These are phyloP conservation scores for Spinellus fusiger DNA, from an alignment of 192 early-diverging fungal species.

Conservation along the genomic window DNA sequence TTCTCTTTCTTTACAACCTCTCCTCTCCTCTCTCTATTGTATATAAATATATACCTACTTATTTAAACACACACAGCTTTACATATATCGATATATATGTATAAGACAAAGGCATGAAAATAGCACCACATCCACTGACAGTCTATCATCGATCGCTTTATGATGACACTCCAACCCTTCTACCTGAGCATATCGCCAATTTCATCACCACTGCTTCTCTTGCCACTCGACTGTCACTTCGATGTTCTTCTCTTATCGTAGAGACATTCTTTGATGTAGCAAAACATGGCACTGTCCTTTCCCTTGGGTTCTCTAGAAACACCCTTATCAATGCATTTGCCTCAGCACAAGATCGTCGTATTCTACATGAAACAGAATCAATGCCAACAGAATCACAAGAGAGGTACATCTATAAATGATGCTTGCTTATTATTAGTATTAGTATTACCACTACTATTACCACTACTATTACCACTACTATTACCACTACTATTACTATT, in stretches of 20 bases:
- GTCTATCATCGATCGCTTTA: neutral
- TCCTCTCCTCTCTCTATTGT: neutral
- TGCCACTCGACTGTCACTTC: conserved; percentile 51
- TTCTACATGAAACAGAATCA: neutral
- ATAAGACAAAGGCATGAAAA: neutral
- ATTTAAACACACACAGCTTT: neutral
- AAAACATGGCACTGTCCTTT: conserved; percentile 48
- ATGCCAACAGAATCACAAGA: neutral
- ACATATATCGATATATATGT: neutral
- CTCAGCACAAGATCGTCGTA: conserved; percentile 49
- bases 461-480: too few relatives aligned
- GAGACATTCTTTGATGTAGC: conserved; percentile 53
- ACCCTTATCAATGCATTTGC: conserved; percentile 50
- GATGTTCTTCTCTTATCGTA: conserved; percentile 47
- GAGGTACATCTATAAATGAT: neutral
- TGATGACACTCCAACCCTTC: conserved; percentile 24
- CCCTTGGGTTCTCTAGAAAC: conserved; percentile 45
- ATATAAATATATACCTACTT: neutral
- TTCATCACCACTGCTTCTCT: conserved; percentile 51
- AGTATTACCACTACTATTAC: too few relatives aligned
- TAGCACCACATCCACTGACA: neutral
- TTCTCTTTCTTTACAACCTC: neutral
- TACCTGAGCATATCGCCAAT: conserved; percentile 47
- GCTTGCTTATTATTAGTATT: too few relatives aligned
- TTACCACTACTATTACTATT: too few relatives aligned